Evolutionary conservation across 768 basidiomycete genomes (phyloP), one percentile per base, ranked within the genome.

Genomic region (Gymnopilus dilepis): DNA sequence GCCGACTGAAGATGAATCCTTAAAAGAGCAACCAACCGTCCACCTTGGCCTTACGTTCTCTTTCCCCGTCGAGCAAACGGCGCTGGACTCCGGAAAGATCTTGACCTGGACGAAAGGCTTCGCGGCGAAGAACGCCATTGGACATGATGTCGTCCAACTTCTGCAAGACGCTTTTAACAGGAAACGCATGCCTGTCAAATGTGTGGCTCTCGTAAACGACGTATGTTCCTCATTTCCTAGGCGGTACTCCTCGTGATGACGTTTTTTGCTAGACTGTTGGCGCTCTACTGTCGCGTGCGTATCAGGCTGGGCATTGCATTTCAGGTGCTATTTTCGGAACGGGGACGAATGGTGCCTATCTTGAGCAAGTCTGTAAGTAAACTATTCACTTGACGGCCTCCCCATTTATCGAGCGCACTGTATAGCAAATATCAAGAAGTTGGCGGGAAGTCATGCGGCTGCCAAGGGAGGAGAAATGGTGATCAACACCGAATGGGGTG

Each of bases 401-500:
- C 19, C 22, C 38, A 37, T 12, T 22, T 21, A 52, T 60, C 34
- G 45, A 15, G n/a, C 7, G 11, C 17, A 43, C 2, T 11, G 33
- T 21, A 1, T 37, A 83, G 82, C 85, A 53, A 95, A 94, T 53
- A 88, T 99, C 70, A 87, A 82, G 40, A 99, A 99, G 75, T 82
- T 97, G 7, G 85, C 84, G 17, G 87, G 91, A 58, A 82, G 77
- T 42, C 78, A 85, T 24, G 85, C 83, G 6, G 84, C 80, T 9
- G 77, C 81, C 8, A 79, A 84, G 31, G 90, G 87, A 4, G 91
- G 88, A 19, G 76, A 84, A 65, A 99, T 99, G 97, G 85, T 98
- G 58, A 86, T 99, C 59, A 99, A 99, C 77, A 93, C 93, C 6
- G 97, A 99, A 78, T 99, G 97, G 97, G 97, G 97, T 63, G 97